phyloP scores from a whole-genome alignment of 225 moss, liverwort and hornwort species.

The Rhytidiadelphus loreus region DNA sequence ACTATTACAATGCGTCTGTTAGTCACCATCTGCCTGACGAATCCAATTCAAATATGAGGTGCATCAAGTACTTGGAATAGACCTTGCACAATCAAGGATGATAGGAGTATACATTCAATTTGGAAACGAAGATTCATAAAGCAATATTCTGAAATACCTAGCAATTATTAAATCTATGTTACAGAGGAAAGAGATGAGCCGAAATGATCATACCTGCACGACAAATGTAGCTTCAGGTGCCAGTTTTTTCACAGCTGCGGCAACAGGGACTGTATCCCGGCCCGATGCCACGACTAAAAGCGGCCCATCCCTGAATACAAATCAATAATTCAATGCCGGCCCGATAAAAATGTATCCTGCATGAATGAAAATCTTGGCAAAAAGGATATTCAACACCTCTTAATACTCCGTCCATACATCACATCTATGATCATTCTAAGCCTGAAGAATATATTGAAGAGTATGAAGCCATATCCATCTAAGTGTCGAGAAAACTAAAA shows the following conservation, averaged over 20 bases:
- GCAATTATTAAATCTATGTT: neutral
- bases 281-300: constrained; percentile 97
- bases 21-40: neutral
- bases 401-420: neutral
- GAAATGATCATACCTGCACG: constrained; percentile 48
- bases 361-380: neutral
- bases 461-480: neutral
- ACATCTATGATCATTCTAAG: neutral
- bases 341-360: neutral
- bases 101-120: neutral
- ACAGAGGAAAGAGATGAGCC: neutral
- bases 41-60: neutral
- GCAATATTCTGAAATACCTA: neutral
- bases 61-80: neutral
- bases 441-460: neutral
- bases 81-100: neutral
- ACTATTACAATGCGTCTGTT: neutral
- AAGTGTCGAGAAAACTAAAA: neutral
- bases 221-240: constrained; percentile 84
- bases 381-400: neutral
- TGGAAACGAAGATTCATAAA: neutral
- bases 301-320: constrained; percentile 72
- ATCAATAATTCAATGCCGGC: neutral
- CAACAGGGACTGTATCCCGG: constrained; percentile 78
- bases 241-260: constrained; percentile 71